A percentile compares a stretch with the other conserved stretches of the same genome.
phyloP scores from a whole-genome alignment of 768 basidiomycete genomes.

The Pleurotus cornucopiae region DNA sequence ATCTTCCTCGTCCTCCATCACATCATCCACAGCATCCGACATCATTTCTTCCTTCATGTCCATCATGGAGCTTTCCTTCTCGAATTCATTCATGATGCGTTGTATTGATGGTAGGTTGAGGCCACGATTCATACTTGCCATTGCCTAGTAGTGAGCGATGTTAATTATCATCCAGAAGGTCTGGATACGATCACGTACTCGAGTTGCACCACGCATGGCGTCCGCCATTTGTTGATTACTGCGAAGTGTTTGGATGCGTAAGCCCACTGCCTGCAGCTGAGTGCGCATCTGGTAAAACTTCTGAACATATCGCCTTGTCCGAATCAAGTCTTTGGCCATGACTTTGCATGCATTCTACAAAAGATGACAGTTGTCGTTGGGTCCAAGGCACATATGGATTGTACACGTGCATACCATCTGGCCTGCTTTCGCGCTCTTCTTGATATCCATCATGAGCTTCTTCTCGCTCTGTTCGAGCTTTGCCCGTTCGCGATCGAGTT shows the following conservation, averaged over 20 bases:
- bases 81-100: slow-evolving; percentile 97
- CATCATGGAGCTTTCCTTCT: slow-evolving; percentile 96
- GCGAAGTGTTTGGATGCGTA: slow-evolving; percentile 93
- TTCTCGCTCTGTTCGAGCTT: slow-evolving; percentile 97
- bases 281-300: slow-evolving; percentile 99
- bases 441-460: slow-evolving; percentile 94
- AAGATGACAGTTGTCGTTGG: background rate
- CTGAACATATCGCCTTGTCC: slow-evolving; percentile 91
- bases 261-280: slow-evolving; percentile 91
- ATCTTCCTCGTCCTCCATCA: slow-evolving; percentile 96
- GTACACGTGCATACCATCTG: slow-evolving; percentile 66
- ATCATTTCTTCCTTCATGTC: slow-evolving; percentile 99
- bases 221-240: slow-evolving; percentile 99
- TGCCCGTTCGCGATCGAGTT: slow-evolving; percentile 91
- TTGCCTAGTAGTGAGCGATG: slow-evolving; percentile 59
- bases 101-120: slow-evolving; percentile 94
- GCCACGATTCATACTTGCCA: slow-evolving; percentile 96
- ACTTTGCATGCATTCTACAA: slow-evolving; percentile 95
- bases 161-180: slow-evolving; percentile 7
- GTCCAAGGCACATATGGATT: background rate
- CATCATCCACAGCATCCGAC: slow-evolving; percentile 97
- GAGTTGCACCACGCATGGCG: slow-evolving; percentile 97
- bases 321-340: slow-evolving; percentile 98
- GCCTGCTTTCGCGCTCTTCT: slow-evolving; percentile 91
- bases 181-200: slow-evolving; percentile 46